These are phyloP conservation scores for Paecilomyces niveus DNA, from an alignment of 2,329 filamentous ascomycete genomes.

Conservation along the genomic window DNA sequence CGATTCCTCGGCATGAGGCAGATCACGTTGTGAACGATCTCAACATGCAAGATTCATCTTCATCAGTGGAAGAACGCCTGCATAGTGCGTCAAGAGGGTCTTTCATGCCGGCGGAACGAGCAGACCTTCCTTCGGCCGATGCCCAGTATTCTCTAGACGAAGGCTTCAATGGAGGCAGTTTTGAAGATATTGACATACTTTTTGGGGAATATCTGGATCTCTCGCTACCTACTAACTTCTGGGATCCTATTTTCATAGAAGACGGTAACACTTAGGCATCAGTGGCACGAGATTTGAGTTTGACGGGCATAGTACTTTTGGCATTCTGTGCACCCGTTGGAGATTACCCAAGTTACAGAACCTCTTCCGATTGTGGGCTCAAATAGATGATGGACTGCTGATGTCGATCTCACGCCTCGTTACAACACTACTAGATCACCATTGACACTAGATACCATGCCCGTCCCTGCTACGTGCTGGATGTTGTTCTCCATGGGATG, in stretches of 20 bases:
- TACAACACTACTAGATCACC: not conserved
- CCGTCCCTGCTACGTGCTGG: no score
- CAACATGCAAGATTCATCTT: not conserved
- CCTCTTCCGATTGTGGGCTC: not conserved
- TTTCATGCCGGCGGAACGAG: not conserved
- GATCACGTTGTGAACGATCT: not conserved
- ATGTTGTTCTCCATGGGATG: no score
- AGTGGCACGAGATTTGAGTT: not conserved
- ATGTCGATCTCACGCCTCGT: not conserved
- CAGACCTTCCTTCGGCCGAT: not conserved
- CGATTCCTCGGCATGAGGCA: not conserved
- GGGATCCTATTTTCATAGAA: conserved; percentile 26
- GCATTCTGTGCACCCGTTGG: not conserved
- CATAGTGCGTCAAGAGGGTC: no score
- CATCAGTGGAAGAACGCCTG: no score
- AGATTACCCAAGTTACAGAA: not conserved
- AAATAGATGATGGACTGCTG: not conserved
- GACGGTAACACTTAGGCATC: conserved; percentile 1
- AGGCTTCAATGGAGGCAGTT: conserved; percentile 29
- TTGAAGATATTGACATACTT: conserved; percentile 28
- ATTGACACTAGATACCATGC: not conserved
- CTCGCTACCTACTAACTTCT: conserved; percentile 29
- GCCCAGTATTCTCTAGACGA: conserved; percentile 9
- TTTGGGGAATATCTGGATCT: conserved; percentile 30
- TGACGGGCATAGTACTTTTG: not conserved